Evolutionary conservation across 2,329 filamentous ascomycete genomes (phyloP).

Genomic region (Sarocladium kiliense): DNA sequence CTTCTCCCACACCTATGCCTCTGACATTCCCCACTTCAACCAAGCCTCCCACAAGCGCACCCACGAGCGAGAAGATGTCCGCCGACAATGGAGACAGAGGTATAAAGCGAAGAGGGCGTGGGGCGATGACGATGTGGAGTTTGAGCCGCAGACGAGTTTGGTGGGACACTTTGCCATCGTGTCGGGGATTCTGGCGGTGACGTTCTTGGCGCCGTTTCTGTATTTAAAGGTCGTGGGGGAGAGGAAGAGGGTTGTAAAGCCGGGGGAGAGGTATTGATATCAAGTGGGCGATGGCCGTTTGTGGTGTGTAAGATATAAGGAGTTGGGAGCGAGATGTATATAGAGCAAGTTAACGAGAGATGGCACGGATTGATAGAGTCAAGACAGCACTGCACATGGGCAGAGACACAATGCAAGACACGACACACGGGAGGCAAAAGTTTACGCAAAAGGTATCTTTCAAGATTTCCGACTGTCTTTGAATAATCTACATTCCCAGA

Average conservation of each 20-base stretch:
- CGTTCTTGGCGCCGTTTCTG: conserved; percentile 39
- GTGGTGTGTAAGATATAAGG: too few species aligned
- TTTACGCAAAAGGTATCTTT: conserved; percentile 7
- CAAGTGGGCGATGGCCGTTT: too few species aligned
- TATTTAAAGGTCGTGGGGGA: conserved; percentile 32
- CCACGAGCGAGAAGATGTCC: conserved; percentile 57
- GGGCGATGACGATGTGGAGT: conserved; percentile 30
- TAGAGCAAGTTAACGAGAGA: too few species aligned
- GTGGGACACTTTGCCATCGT: conserved; percentile 46
- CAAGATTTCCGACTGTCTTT: conserved; percentile 6
- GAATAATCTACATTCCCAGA: conserved; percentile 10
- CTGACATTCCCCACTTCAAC: conserved; percentile 75
- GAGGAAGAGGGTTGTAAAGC: conserved; percentile 16
- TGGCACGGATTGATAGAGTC: background rate
- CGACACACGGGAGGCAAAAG: conserved; percentile 14
- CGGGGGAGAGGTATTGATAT: conserved; percentile 11
- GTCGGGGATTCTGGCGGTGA: conserved; percentile 39
- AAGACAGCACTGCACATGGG: background rate
- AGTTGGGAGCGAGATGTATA: too few species aligned
- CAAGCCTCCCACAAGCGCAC: conserved; percentile 66
- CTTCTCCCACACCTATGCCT: conserved; percentile 30
- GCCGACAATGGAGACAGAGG: conserved; percentile 25
- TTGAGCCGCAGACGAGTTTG: conserved; percentile 36
- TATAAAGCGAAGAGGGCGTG: conserved; percentile 29
- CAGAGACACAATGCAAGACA: background rate